phyloP scores from a whole-genome alignment of 306 rosid species.

The Dalbergia cochinchinensis region DNA sequence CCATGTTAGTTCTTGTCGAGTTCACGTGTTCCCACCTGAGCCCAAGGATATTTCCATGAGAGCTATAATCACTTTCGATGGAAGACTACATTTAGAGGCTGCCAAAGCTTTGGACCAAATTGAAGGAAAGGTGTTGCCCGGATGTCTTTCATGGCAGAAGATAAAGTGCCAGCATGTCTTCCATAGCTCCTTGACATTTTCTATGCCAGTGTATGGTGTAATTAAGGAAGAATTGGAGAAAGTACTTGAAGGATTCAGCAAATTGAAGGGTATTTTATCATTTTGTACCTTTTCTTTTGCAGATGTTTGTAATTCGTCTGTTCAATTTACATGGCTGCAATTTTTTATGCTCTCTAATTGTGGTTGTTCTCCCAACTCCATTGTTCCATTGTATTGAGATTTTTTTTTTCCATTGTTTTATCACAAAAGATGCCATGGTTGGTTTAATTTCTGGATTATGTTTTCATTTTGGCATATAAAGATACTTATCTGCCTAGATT shows the following conservation, averaged over 20 bases:
- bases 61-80: slow-evolving; percentile 83
- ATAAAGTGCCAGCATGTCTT: slow-evolving; percentile 84
- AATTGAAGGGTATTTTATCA: slow-evolving; percentile 59
- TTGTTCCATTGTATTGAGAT: neutral
- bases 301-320: slow-evolving; percentile 33
- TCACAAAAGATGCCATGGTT: neutral
- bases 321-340: slow-evolving; percentile 7
- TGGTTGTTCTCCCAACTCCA: neutral
- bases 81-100: slow-evolving; percentile 94
- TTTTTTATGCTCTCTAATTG: neutral
- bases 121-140: slow-evolving; percentile 82
- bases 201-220: slow-evolving; percentile 67
- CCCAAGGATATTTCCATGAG: slow-evolving; percentile 68
- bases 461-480: neutral
- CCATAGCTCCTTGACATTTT: slow-evolving; percentile 74
- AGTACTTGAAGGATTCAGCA: slow-evolving; percentile 60
- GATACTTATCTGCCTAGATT: neutral
- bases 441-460: slow-evolving; percentile 3
- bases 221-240: slow-evolving; percentile 66
- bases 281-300: slow-evolving; percentile 34
- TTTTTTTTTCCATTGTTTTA: neutral
- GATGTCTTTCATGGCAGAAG: slow-evolving; percentile 90
- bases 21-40: slow-evolving; percentile 77
- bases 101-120: slow-evolving; percentile 88
- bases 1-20: slow-evolving; percentile 60